Percentiles rank a stretch among this genome's conserved stretches.
These are phyloP conservation scores for Populus ilicifolia DNA, from an alignment of 345 rosid species.

Conservation along the genomic window DNA sequence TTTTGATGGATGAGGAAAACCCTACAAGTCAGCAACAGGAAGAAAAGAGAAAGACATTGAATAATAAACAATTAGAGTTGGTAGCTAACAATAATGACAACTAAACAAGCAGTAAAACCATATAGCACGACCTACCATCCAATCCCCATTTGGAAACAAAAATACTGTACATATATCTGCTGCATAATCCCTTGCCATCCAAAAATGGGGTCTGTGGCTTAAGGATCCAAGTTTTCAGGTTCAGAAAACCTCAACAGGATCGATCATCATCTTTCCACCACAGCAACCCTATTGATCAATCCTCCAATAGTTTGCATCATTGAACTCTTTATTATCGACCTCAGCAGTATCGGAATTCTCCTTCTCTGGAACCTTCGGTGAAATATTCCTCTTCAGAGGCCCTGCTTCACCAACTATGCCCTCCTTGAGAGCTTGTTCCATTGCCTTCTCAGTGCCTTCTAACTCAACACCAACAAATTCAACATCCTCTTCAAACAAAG, in stretches of 20 bases:
- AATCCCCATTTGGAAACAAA: constrained; percentile 36
- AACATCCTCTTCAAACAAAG: constrained; percentile 92
- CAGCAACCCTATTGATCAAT: constrained; percentile 84
- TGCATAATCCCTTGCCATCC: constrained; percentile 20
- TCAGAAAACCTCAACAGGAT: constrained; percentile 6
- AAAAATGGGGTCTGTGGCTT: constrained; percentile 14
- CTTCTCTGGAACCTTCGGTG: constrained; percentile 47
- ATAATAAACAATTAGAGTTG: constrained; percentile 26
- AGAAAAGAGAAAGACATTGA: constrained; percentile 29
- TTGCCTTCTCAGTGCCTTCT: constrained; percentile 90
- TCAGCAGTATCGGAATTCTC: constrained; percentile 50
- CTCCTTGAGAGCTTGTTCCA: constrained; percentile 89
- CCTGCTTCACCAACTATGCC: constrained; percentile 97
- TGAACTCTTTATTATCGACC: constrained; percentile 72
- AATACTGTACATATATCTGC: constrained; percentile 46
- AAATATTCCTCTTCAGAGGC: constrained; percentile 59
- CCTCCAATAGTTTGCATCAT: constrained; percentile 90
- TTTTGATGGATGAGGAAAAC: constrained; percentile 13
- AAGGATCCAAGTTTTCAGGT: constrained; percentile 17
- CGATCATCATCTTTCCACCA: constrained; percentile 50
- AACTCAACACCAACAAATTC: constrained; percentile 90
- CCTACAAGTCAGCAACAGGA: constrained; percentile 9
- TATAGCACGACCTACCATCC: constrained; percentile 33
- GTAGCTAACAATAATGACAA: constrained; percentile 14
- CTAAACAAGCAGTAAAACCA: constrained; percentile 29